Base-by-base conservation (phyloP, 164 flowering plant species). In the Amborella trichopoda region DNA sequence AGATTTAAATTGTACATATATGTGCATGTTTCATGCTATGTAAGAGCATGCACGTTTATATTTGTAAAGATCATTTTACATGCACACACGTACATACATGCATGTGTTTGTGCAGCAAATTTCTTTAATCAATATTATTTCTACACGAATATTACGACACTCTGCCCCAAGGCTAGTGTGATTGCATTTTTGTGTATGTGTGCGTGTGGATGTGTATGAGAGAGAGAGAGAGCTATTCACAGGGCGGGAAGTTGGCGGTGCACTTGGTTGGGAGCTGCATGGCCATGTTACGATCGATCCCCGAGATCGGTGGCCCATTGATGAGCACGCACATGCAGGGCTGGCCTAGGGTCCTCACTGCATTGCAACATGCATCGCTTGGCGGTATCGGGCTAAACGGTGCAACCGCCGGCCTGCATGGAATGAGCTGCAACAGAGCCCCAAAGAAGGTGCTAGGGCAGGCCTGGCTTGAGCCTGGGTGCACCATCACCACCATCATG, bases 231-330 rank as follows among this genome's bases (percentile, higher is more conserved):
- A n/a, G n/a, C n/a, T n/a, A n/a, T n/a, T n/a, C n/a, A n/a, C n/a
- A n/a, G n/a, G n/a, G n/a, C n/a, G n/a, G n/a, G n/a, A n/a, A 52
- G 64, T 80, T 64, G 59, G 68, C 49, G 5, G 72, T 36, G 71
- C 97, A 90, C 68, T 81, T 83, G 4, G 62, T 74, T 0, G 95
- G 91, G 21, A 90, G 86, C 62, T 66, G 76, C 67, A 74, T 26
- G 46, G 93, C 91, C 84, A 83, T 71, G 60, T 47, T 72, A 17
- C 89, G 74, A 51, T 90, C 93, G 11, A 86, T 79, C 2, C 94
- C 96, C 5, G 94, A 54, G 4, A 86, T 75, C 0, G 93, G 83
- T 19, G 94, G 98, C 44, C 96, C 98, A 40, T 78, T 86, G 6
- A 80, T 63, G 3, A 86, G 76, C 34, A 67, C 65, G 41, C 98